Conservation (phyloP, 2,329 filamentous ascomycete genomes). For the Pseudocercospora eumusae region DNA sequence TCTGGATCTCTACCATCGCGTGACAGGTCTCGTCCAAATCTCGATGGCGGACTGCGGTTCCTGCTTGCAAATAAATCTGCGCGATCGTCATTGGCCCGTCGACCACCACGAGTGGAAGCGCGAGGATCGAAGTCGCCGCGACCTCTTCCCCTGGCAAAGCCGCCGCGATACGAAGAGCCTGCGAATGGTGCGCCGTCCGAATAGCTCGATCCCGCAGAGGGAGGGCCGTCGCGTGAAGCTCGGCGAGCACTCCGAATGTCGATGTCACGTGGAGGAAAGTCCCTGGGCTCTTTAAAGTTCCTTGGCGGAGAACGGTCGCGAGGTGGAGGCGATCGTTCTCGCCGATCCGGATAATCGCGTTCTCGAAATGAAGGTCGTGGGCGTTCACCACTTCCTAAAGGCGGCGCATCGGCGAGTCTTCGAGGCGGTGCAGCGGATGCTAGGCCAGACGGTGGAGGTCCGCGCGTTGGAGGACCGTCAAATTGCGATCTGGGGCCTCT, state of each 20-base stretch:
- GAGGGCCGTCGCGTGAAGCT: slow-evolving; percentile 71
- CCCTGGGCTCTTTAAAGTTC: slow-evolving; percentile 61
- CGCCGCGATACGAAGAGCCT: slow-evolving; percentile 44
- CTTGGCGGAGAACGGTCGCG: slow-evolving; percentile 65
- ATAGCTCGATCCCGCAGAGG: slow-evolving; percentile 69
- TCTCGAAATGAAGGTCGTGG: slow-evolving; percentile 57
- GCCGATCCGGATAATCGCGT: slow-evolving; percentile 52
- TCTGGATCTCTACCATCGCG: slow-evolving; percentile 43
- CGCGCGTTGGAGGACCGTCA: slow-evolving; percentile 55
- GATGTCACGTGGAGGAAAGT: slow-evolving; percentile 60
- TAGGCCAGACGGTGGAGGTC: slow-evolving; percentile 46
- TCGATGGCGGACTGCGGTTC: slow-evolving; percentile 53
- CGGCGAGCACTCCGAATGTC: slow-evolving; percentile 68
- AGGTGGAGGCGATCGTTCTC: slow-evolving; percentile 62
- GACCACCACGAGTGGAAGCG: slow-evolving; percentile 48
- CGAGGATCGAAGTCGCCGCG: slow-evolving; percentile 55
- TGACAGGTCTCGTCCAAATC: slow-evolving; percentile 53
- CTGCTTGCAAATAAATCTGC: slow-evolving; percentile 54
- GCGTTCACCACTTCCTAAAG: slow-evolving; percentile 60
- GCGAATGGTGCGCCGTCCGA: slow-evolving; percentile 65
- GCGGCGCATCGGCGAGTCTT: slow-evolving; percentile 56
- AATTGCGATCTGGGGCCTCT: slow-evolving; percentile 78
- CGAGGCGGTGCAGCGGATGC: slow-evolving; percentile 58
- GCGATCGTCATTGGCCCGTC: slow-evolving; percentile 50
- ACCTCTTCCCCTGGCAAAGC: slow-evolving; percentile 50